Evolutionary conservation across 371 early-diverging fungal species (phyloP), one percentile per base, ranked within the genome.

Genomic region (Cokeromyces recurvatus): DNA sequence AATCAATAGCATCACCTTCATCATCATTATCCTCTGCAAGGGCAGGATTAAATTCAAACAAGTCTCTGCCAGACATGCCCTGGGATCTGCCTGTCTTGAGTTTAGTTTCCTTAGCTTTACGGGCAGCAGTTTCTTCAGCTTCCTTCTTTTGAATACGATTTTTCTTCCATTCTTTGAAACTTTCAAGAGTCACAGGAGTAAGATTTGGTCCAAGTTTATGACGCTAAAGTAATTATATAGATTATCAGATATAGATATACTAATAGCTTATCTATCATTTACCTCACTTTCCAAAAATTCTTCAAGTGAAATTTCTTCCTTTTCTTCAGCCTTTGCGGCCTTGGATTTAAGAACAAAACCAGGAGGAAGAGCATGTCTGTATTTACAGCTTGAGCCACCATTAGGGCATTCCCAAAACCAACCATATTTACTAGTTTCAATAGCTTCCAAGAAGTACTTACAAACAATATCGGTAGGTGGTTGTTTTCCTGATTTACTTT

Each of bases 361-460:
- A 45, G 94, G 94, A 25, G 99, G 99, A 66, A 98, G 77, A 35
- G 98, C 96, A 59, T 98, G 99, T 46, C 89, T 84, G 63, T 97
- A 97, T 76, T 90, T 93, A 81, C 97, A 98, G 48, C 77, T 74
- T 19, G 67, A 65, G 74, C 88, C 89, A 55, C 91, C 92, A 52
- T 89, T 88, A 5, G 95, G 98, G 71, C 99, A 99, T 51, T 91
- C 91, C 99, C 99, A 99, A 78, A 95, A 96, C 92, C 94, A 95
- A 45, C 95, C 97, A 67, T 98, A 98, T 74, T 97, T 97, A 50
- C 62, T 87, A 45, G 78, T 76, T 62, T 99, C 98, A 47, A 99
- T 91, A n/a, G 99, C 99, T 61, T 98, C 97, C 78, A 99, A 81
- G 63, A 99, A 97, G 77, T 75, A 88, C 74, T 96, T 98, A 83